Conservation (phyloP, 2,329 filamentous ascomycete genomes). For the Diaporthe sp. region DNA sequence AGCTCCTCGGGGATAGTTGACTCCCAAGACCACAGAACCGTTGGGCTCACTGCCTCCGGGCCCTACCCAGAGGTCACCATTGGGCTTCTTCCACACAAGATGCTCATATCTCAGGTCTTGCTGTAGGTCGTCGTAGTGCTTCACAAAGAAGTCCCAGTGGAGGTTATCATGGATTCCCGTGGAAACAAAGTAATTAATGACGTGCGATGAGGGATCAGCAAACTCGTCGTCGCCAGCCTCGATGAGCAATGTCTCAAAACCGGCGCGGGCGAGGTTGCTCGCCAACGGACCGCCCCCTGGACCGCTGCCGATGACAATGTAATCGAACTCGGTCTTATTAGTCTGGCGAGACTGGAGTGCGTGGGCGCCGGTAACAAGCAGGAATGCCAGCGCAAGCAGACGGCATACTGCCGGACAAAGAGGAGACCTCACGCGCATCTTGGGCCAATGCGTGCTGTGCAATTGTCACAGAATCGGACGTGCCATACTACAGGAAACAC, state of each 20-base stretch:
- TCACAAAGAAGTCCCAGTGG: conserved; percentile 43
- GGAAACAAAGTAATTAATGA: conserved; percentile 59
- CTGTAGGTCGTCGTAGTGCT: conserved; percentile 55
- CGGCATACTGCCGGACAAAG: conserved; percentile 12
- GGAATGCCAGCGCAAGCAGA: background rate
- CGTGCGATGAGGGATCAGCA: background rate
- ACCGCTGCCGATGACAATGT: conserved; percentile 31
- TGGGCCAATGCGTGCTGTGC: background rate
- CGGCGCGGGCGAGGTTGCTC: conserved; percentile 24
- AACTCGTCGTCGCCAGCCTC: conserved; percentile 70
- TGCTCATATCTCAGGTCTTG: conserved; percentile 64
- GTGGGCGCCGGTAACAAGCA: background rate
- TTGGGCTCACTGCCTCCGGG: conserved; percentile 45
- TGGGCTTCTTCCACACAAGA: conserved; percentile 47
- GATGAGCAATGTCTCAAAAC: conserved; percentile 45
- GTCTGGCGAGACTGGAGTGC: background rate
- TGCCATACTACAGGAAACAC: background rate
- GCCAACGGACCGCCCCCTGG: conserved; percentile 30
- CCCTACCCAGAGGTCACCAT: conserved; percentile 49
- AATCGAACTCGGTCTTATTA: conserved; percentile 21
- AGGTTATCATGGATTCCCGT: conserved; percentile 7
- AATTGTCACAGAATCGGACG: background rate
- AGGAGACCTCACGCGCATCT: background rate
- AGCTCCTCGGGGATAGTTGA: conserved; percentile 51
- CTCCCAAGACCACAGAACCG: conserved; percentile 48